A percentile compares a stretch with the other conserved stretches of the same genome.
Evolutionary conservation across 129 eudicot species (phyloP).

Genomic region (Calendula officinalis): DNA sequence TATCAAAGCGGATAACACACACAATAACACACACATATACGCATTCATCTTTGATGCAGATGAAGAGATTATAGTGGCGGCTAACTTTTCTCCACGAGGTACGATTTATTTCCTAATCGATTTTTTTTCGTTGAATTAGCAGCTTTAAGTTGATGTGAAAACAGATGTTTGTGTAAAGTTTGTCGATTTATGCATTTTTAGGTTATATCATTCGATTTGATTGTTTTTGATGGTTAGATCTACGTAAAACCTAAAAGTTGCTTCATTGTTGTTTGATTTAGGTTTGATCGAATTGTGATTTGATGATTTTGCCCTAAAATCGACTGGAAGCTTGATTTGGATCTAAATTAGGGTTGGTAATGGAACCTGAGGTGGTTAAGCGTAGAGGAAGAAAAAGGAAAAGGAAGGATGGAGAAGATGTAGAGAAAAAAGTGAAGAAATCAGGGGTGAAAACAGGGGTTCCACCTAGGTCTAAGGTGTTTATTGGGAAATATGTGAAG

Average conservation of each 20-base stretch:
- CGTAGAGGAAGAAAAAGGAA: conserved; percentile 72
- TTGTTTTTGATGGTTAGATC: conserved; percentile 26
- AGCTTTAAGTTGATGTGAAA: conserved; percentile 15
- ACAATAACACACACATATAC: neutral
- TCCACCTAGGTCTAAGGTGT: conserved; percentile 40
- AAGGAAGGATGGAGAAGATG: conserved; percentile 38
- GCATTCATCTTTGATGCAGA: conserved; percentile 12
- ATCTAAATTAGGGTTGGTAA: conserved; percentile 33
- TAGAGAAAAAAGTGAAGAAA: neutral
- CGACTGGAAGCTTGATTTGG: conserved; percentile 26
- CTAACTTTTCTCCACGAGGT: conserved; percentile 15
- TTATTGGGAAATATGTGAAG: conserved; percentile 75
- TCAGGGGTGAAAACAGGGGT: conserved; percentile 32
- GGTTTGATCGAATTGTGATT: conserved; percentile 27
- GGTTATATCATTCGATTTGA: conserved; percentile 17
- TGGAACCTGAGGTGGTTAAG: conserved; percentile 64
- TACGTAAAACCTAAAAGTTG: conserved; percentile 20
- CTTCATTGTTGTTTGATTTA: conserved; percentile 26
- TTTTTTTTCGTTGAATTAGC: neutral
- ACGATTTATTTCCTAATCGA: conserved; percentile 18
- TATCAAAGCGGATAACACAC: conserved; percentile 2
- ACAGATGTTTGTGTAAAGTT: neutral
- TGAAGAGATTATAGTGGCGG: conserved; percentile 20
- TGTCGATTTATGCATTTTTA: conserved; percentile 8
- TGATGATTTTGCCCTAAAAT: conserved; percentile 3